Evolutionary conservation across 345 rosid species (phyloP), one percentile per base, ranked within the genome.

Genomic region (Citrus medica): DNA sequence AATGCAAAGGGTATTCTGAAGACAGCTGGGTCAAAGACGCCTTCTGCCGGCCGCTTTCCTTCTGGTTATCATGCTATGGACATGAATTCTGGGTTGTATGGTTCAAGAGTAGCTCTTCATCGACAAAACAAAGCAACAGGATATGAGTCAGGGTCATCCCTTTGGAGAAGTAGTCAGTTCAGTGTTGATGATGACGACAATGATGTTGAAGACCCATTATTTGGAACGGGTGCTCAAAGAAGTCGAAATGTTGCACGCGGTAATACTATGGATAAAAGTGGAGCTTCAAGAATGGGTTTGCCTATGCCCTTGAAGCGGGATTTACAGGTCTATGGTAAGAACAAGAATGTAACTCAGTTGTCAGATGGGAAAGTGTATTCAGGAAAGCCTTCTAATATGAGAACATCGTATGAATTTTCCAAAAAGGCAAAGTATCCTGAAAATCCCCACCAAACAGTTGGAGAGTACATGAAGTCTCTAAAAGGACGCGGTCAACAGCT

Each of bases 1-100:
- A 94, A 90, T 83, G 85, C 85, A 24, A 96, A 88, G 81, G 90
- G 90, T 42, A 86, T 82, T 22, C 81, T 85, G 66, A 96, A 88
- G 91, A 81, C 86, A 24, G 87, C 88, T 38, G 85, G 87, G 62
- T 72, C 82, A 63, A 94, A 89, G 81, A 63, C 77, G 25, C 84
- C 87, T 51, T 79, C 83, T 66, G 79, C 64, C 28, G 79, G 86
- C 13, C 85, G 75, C 61, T 79, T 79, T 79, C 80, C 93, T 84
- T 63, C 87, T 81, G 81, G 60, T 79, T 85, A 80, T 73, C 84
- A 87, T 67, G 89, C 84, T 55, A 27, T 86, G 71, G 93, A 86
- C 75, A 55, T 81, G 88, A 87, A 85, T 84, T 79, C 93, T 78
- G 84, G 82, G 64, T 74, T 82, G 64, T 82, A 76, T 83, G 79